Evolutionary conservation across 2,329 filamentous ascomycete genomes (phyloP).

Genomic region (Diaporthe vexans): DNA sequence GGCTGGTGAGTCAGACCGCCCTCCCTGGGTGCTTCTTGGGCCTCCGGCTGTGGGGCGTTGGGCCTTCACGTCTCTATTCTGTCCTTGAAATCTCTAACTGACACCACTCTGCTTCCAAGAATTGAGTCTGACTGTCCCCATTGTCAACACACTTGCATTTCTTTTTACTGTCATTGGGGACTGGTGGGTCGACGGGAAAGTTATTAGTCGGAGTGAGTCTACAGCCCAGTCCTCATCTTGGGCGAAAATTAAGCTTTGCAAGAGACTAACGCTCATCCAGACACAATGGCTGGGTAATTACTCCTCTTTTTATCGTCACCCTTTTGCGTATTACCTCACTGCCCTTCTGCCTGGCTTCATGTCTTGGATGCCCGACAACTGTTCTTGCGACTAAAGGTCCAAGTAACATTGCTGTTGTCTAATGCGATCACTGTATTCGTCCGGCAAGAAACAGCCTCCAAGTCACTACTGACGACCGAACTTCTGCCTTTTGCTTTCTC

Average conservation of each 20-base stretch:
- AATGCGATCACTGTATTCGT: not conserved
- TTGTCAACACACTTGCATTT: conserved; percentile 94
- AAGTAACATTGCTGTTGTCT: not conserved
- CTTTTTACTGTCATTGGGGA: conserved; percentile 96
- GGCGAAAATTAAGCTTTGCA: not conserved
- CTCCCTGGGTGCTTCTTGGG: not conserved
- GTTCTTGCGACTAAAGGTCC: not conserved
- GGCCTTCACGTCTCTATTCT: not conserved
- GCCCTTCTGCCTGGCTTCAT: too few species aligned
- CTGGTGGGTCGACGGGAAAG: conserved; percentile 94
- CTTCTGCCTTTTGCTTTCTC: not conserved
- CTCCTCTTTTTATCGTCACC: not conserved
- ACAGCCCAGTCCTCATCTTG: not conserved
- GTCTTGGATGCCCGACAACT: not conserved
- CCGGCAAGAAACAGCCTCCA: not conserved
- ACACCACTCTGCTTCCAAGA: conserved; percentile 64
- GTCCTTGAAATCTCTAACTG: not conserved
- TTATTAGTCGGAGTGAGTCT: conserved; percentile 81
- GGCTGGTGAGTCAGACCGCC: conserved; percentile 59
- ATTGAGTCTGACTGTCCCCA: conserved; percentile 91
- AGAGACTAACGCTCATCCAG: conserved; percentile 56
- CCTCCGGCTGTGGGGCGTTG: conserved; percentile 17
- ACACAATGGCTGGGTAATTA: conserved; percentile 76
- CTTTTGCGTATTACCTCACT: not conserved
- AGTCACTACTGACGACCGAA: not conserved